Percentiles rank a stretch among this genome's conserved stretches.
phyloP scores from a whole-genome alignment of 176 grass and related monocot species.

The Aegilops longissima region DNA sequence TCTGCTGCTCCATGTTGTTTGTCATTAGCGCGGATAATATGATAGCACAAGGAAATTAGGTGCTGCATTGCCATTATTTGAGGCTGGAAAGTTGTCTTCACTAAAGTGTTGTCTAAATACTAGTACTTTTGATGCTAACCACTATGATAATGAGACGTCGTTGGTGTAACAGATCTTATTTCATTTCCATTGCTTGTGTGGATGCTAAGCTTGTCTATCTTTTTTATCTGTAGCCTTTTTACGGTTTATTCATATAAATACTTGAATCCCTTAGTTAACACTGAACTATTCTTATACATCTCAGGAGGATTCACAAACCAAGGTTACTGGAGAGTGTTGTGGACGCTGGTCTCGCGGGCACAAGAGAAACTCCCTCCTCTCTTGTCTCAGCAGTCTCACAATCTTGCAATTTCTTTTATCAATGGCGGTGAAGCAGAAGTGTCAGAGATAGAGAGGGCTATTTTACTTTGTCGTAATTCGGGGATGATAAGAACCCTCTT shows the following conservation, averaged over 20 bases:
- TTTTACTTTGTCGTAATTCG: too few species aligned
- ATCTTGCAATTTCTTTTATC: too few species aligned
- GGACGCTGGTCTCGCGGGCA: conserved; percentile 27
- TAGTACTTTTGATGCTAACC: neutral
- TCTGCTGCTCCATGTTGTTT: too few species aligned
- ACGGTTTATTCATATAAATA: neutral
- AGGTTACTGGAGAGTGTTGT: conserved; percentile 42
- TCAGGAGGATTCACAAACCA: conserved; percentile 55
- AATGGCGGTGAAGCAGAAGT: too few species aligned
- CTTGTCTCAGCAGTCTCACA: too few species aligned
- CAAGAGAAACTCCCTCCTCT: conserved; percentile 50
- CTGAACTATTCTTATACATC: conserved; percentile 12
- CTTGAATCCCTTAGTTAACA: neutral
- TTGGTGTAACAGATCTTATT: conserved; percentile 2
- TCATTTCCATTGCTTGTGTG: neutral
- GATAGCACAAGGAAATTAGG: neutral
- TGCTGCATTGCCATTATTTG: neutral
- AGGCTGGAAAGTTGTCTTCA: neutral
- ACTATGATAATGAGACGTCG: neutral
- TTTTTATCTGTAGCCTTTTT: neutral
- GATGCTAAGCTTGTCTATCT: neutral
- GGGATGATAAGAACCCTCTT: neutral
- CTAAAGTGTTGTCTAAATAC: neutral
- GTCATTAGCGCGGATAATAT: too few species aligned
- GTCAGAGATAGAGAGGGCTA: too few species aligned